Conservation (phyloP, 2,329 filamentous ascomycete species). For the Ophiostoma perfectum region DNA sequence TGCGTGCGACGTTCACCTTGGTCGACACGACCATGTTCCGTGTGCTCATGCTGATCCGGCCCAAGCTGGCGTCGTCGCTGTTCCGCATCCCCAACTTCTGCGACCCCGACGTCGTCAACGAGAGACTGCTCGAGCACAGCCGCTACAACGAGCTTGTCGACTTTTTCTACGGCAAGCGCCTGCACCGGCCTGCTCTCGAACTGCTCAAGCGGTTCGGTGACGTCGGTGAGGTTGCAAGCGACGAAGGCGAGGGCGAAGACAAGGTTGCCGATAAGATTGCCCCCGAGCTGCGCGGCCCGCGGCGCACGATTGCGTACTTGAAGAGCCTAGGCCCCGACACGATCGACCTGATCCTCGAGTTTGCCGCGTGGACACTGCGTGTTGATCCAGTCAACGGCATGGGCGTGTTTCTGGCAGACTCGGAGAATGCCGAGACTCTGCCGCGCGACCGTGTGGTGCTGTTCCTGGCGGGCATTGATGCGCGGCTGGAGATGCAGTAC, state of each 20-base stretch:
- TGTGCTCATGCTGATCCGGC: conserved; percentile 87
- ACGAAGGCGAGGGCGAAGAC: neutral
- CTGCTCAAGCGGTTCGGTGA: conserved; percentile 75
- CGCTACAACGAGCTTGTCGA: conserved; percentile 94
- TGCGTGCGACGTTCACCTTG: conserved; percentile 71
- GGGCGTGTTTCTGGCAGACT: conserved; percentile 89
- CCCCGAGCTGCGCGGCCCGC: conserved; percentile 66
- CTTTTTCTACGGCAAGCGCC: conserved; percentile 90
- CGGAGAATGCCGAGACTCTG: conserved; percentile 87
- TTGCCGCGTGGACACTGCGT: conserved; percentile 79
- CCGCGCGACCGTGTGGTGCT: conserved; percentile 69
- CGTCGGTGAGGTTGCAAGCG: conserved; percentile 36
- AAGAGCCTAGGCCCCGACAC: conserved; percentile 80
- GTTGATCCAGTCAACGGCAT: conserved; percentile 71
- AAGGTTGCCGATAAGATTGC: conserved; percentile 9
- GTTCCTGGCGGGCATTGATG: conserved; percentile 67
- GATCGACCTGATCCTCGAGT: conserved; percentile 87
- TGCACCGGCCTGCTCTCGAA: conserved; percentile 81
- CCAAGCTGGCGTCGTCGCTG: conserved; percentile 76
- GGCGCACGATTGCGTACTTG: conserved; percentile 81
- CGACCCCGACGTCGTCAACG: conserved; percentile 90
- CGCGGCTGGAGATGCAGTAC: conserved; percentile 69
- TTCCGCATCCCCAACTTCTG: conserved; percentile 98
- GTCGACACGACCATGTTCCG: conserved; percentile 94
- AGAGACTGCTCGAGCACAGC: conserved; percentile 80